Conservation (phyloP, 805 yeast species). For the Yamadazyma tumulicola region DNA sequence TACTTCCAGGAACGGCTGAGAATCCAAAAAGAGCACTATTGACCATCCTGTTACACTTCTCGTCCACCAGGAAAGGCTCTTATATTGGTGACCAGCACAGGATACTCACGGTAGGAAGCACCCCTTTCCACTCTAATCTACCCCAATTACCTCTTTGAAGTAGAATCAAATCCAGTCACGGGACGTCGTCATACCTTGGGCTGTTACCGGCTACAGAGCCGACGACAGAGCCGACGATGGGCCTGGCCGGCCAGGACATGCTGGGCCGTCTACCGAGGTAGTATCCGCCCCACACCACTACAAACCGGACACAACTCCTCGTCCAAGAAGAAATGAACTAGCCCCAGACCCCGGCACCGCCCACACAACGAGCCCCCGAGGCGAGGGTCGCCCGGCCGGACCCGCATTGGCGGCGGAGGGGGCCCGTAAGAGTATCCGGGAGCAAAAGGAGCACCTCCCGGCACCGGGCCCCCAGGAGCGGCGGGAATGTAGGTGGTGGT, state of each 20-base stretch:
- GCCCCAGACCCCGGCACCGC: constrained; percentile 65
- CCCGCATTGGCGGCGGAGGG: constrained; percentile 36
- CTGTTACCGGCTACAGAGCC: too few species aligned
- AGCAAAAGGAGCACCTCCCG: constrained; percentile 5
- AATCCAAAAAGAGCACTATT: too few species aligned
- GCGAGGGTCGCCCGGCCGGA: constrained; percentile 73
- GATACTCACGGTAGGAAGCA: too few species aligned
- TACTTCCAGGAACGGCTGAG: too few species aligned
- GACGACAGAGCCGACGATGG: too few species aligned
- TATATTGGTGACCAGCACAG: too few species aligned
- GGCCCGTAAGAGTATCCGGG: constrained; percentile 1
- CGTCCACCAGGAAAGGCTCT: too few species aligned
- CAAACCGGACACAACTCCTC: constrained; percentile 63
- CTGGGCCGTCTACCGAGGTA: too few species aligned
- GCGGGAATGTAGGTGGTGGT: constrained; percentile 14
- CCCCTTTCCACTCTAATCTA: too few species aligned
- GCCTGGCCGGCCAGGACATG: background rate
- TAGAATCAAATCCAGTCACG: too few species aligned
- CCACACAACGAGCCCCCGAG: constrained; percentile 74
- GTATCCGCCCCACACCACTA: constrained; percentile 61
- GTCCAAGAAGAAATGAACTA: constrained; percentile 52
- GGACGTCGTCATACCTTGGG: background rate
- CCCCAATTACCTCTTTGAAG: too few species aligned
- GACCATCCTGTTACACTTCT: too few species aligned
- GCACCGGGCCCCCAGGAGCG: constrained; percentile 9